Conservation (phyloP, 116 monocot genomes). For the Dioscorea cayenensis region DNA sequence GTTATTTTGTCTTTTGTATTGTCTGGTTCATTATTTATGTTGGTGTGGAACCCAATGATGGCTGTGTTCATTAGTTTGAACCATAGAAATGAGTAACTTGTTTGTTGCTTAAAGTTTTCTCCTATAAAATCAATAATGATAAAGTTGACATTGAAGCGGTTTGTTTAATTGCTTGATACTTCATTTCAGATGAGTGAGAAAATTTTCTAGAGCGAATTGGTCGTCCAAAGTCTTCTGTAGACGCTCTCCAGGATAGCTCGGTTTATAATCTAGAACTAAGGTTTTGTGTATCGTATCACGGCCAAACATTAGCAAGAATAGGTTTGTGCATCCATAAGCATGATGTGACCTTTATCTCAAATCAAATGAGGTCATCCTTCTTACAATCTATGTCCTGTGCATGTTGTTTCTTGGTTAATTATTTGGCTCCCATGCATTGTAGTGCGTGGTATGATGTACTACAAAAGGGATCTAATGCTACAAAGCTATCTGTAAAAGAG, state of each 20-base stretch:
- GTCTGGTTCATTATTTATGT: too few species aligned
- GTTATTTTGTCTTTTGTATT: too few species aligned
- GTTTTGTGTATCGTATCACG: slow-evolving; percentile 97
- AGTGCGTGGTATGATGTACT: slow-evolving; percentile 99
- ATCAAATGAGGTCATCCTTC: neutral
- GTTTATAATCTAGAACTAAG: slow-evolving; percentile 66
- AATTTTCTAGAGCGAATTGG: slow-evolving; percentile 27
- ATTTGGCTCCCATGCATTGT: slow-evolving; percentile 2
- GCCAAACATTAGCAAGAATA: slow-evolving; percentile 94
- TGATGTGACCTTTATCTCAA: too few species aligned
- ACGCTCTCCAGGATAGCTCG: slow-evolving; percentile 51
- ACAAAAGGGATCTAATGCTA: slow-evolving; percentile 81
- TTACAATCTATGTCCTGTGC: neutral
- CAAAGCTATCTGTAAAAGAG: too few species aligned
- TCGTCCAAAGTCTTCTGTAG: slow-evolving; percentile 46
- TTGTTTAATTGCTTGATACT: too few species aligned
- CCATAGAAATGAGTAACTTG: too few species aligned
- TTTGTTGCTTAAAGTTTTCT: too few species aligned
- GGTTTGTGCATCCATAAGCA: slow-evolving; percentile 23
- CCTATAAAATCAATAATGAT: too few species aligned
- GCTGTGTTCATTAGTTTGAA: too few species aligned
- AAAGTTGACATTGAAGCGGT: too few species aligned
- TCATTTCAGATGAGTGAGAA: too few species aligned
- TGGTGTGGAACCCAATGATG: too few species aligned
- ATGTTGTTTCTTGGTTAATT: neutral